Base-by-base conservation (phyloP, 2,329 filamentous ascomycete genomes). In the Mycogone perniciosa region DNA sequence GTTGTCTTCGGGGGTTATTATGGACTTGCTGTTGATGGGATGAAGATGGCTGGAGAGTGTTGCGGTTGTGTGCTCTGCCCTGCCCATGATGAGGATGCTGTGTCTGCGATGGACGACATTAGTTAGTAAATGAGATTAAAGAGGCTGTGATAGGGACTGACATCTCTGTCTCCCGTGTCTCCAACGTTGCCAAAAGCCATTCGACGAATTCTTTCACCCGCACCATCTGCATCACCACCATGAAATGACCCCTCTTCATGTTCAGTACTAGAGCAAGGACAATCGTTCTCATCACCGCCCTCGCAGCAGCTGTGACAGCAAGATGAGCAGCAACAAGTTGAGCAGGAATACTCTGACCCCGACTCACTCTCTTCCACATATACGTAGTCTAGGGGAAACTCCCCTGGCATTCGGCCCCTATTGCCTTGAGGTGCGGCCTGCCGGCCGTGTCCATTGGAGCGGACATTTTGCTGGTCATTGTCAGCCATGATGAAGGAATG, bases 311-410 rank as follows among this genome's bases (percentile, higher is more conserved):
- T 48, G 2, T 34, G 41, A 34, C 50, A 37, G 34, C 34, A 37
- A 37, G 34, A 37, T 9, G 34, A 52, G 45, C 30, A 48, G 39
- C 50, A 53, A 29, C 46, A 44, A 9, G 50, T 44, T 13, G 41
- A 49, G 31, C 40, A 43, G 31, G 51, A 53, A 9, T 50, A 41
- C 11, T 53, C 46, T 7, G 51, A 50, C 1, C 41, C 51, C 4
- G 41, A 53, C 11, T 53, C 51, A 5, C n/a, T 34, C 9, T 45
- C 37, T 2, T 45, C 46, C 4, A 49, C 38, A 13, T 44, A 48
- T 8, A 50, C 46, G 35, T 45, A 53, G 0, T 41, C 51, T 8
- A 27, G 27, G n/a, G 40, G 40, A 9, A n/a, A 26, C 27, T 30
- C 40, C 27, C 40, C 31, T 37, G 42, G 45, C 42, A 46, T 46